Base-by-base conservation (phyloP, 2,329 filamentous ascomycete genomes). In the Fusarium ambrosium region DNA sequence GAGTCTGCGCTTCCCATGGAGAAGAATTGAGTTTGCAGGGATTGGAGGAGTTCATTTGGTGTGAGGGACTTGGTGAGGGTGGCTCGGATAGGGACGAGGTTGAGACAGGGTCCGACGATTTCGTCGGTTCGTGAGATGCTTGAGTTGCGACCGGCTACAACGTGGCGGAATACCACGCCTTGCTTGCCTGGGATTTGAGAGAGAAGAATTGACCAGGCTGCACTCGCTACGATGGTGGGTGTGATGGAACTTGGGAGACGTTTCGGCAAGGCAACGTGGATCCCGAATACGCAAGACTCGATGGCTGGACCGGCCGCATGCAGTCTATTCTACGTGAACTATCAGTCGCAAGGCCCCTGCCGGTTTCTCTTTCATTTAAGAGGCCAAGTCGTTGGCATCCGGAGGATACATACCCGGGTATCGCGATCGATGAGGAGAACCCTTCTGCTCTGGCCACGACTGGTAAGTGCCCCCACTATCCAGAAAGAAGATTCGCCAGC, bases 111-210 rank as follows among this genome's bases (percentile, higher is more conserved):
- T 0, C 84, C 85, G 9, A 85, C 76, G 20, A 85, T 83, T 24
- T 81, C 80, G 6, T 74, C 60, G n/a, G n/a, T n/a, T n/a, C n/a
- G n/a, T n/a, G n/a, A n/a, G 6, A 85, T 76, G 6, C 75, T 62
- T 14, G 79, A 78, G 62, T 85, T 85, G 66, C 84, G 83, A 4
- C 84, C 84, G n/a, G 79, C 80, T 39, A 85, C 82, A 53, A 84
- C 78, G 61, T 84, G 81, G 1, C 84, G 83, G 41, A 85, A 86
- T 6, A 85, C 80, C 29, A 86, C 78, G 67, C 86, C 85, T 8
- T 76, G 67, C 6, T 76, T 77, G 20, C 78, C 74, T 0, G 84
- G 80, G 32, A 84, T 71, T 16, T 77, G 78, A 1, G 83, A 81
- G 2, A 86, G 78, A 10, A 83, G 80, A 4, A 81, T 73, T 1